A percentile compares a stretch with the other conserved stretches of the same genome.
These are phyloP conservation scores for Bryopsis sp. DNA, from an alignment of 139 green algal species.

Conservation along the genomic window DNA sequence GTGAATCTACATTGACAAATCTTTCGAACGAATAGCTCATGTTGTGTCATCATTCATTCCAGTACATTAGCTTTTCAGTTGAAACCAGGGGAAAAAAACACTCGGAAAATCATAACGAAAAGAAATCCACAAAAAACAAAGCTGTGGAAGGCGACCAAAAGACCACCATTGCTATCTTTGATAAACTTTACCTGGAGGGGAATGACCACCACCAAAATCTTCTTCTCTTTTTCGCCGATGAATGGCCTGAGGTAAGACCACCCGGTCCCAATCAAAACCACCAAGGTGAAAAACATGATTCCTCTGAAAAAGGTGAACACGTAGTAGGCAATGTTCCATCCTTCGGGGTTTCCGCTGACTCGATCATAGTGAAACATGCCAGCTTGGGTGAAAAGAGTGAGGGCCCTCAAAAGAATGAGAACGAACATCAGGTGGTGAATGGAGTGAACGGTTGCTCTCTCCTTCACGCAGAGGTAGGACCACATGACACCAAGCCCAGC, in stretches of 20 bases:
- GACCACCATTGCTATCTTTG: no score
- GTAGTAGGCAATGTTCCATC: slow-evolving; percentile 97
- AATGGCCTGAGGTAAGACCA: slow-evolving; percentile 94
- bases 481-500: slow-evolving; percentile 44
- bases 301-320: slow-evolving; percentile 85
- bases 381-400: slow-evolving; percentile 49
- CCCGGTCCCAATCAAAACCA: slow-evolving; percentile 89
- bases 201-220: slow-evolving; percentile 86
- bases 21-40: no score
- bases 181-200: slow-evolving; percentile 85
- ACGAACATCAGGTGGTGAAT: slow-evolving; percentile 91
- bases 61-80: no score
- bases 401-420: slow-evolving; percentile 76
- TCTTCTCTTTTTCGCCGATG: slow-evolving; percentile 78
- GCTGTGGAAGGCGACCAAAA: no score
- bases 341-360: slow-evolving; percentile 60
- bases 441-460: slow-evolving; percentile 44
- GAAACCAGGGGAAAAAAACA: no score
- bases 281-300: slow-evolving; percentile 87
- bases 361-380: slow-evolving; percentile 75
- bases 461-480: slow-evolving; percentile 34
- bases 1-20: no score
- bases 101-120: no score
- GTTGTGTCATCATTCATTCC: no score
- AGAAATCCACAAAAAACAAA: no score